phyloP scores from a whole-genome alignment of 805 yeast species.

The Zygotorulaspora chibaensis region DNA sequence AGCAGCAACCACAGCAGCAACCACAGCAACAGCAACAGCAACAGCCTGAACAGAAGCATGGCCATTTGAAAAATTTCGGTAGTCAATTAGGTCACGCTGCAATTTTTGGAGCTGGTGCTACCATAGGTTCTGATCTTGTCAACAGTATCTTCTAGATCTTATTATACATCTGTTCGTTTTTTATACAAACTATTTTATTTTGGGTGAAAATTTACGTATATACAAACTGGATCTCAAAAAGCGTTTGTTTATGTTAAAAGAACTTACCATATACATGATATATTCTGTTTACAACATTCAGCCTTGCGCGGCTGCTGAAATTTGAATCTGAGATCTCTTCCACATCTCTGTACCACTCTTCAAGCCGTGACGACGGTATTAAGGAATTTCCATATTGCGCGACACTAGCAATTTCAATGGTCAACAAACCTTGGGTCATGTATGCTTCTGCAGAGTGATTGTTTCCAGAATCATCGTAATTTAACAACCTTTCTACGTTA shows the following conservation, averaged over 20 bases:
- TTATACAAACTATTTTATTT: not conserved
- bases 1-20: constrained; percentile 32
- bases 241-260: constrained; percentile 8
- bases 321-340: constrained; percentile 50
- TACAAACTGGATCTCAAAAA: not conserved
- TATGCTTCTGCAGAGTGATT: constrained; percentile 28
- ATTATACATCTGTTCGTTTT: not conserved
- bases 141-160: constrained; percentile 54
- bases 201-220: not conserved
- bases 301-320: constrained; percentile 38
- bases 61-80: constrained; percentile 58
- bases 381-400: constrained; percentile 45
- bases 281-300: constrained; percentile 50
- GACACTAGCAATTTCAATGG: constrained; percentile 62
- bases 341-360: constrained; percentile 61
- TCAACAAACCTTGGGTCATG: constrained; percentile 52
- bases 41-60: constrained; percentile 34
- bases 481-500: constrained; percentile 54
- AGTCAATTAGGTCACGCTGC: constrained; percentile 88
- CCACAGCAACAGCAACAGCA: constrained; percentile 31
- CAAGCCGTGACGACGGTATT: constrained; percentile 46
- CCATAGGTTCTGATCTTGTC: constrained; percentile 79
- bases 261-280: constrained; percentile 55
- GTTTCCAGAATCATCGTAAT: constrained; percentile 22
- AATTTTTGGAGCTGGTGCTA: constrained; percentile 94